A percentile compares a stretch with the other conserved stretches of the same genome.
Evolutionary conservation across 768 basidiomycete species (phyloP).

Genomic region (Kwoniella europaea): DNA sequence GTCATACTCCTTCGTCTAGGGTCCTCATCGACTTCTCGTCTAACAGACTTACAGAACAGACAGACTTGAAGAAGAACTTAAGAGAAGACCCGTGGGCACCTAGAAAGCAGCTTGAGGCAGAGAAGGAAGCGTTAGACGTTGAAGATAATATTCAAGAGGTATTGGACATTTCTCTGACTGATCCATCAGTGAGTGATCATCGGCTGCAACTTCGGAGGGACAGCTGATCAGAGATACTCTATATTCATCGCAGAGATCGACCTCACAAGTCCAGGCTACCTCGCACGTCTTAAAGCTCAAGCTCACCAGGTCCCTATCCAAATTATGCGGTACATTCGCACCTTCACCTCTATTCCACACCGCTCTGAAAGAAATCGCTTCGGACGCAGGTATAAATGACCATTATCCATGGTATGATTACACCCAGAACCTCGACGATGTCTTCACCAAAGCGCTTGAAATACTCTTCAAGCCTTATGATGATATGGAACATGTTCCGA

Average conservation of each 20-base stretch:
- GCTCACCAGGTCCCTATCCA: neutral
- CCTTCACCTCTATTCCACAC: neutral
- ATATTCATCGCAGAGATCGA: too few relatives aligned
- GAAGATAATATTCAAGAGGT: neutral
- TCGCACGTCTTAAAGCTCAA: neutral
- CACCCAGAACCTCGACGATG: neutral
- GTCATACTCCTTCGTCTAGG: too few relatives aligned
- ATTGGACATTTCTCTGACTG: neutral
- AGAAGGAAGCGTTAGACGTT: neutral
- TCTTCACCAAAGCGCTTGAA: neutral
- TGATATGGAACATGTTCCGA: neutral
- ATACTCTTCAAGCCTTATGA: neutral
- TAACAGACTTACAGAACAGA: neutral
- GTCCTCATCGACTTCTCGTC: too few relatives aligned
- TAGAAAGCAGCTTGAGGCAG: neutral
- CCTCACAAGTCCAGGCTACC: neutral
- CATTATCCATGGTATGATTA: conserved; percentile 4
- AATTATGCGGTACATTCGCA: neutral
- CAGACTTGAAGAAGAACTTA: neutral
- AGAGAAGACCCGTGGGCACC: neutral
- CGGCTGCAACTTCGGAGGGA: too few relatives aligned
- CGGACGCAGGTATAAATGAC: neutral
- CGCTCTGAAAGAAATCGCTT: neutral
- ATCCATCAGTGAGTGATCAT: neutral
- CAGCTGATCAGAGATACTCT: too few relatives aligned